Evolutionary conservation across 139 green algal species (phyloP), one percentile per base, ranked within the genome.

Genomic region (Chlamydomonas sphaeroides): DNA sequence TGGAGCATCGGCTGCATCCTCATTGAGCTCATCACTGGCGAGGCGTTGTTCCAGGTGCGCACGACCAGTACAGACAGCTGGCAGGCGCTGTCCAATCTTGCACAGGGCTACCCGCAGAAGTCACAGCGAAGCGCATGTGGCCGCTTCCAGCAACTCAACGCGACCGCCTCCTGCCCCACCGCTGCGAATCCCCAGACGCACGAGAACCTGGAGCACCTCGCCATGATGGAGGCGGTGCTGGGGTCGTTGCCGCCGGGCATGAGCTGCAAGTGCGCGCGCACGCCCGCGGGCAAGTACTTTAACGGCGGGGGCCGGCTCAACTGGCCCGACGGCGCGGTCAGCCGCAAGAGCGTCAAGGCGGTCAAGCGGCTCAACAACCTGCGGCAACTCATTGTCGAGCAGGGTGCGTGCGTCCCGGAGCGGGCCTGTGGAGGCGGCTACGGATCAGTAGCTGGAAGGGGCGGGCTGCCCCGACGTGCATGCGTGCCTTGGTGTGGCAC

Each of bases 151-250:
- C 45, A 20, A 10, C n/a, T 14, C 59, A 38, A 10, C n/a, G 5
- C 59, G 1, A 18, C n/a, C 59, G 30, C 11, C 30, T n/a, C 59
- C 1, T n/a, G 1, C n/a, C 59, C 32, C 71, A 17, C 51, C 41
- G 5, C 32, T 53, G 51, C 49, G 25, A 25, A 10, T 21, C 2
- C 90, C 21, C 51, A 98, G 87, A 99, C 97, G 49, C 97, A 99
- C 85, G 96, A 99, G 57, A 98, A 99, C 90, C 79, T 98, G 83
- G 97, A 99, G 88, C 97, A 99, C 89, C 86, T 99, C 57, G 97
- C 95, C 5, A 99, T 99, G 97, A 99, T 99, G 96, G 90, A 99
- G 89, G 63, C 79, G n/a, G 92, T 97, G 65, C 81, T 99, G 67
- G 96, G 94, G 3, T 71, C 87, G 10, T 90, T 98, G 14, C 96